Evolutionary conservation across 2,329 filamentous ascomycete genomes (phyloP).

Genomic region (Blastomyces emzantsi): DNA sequence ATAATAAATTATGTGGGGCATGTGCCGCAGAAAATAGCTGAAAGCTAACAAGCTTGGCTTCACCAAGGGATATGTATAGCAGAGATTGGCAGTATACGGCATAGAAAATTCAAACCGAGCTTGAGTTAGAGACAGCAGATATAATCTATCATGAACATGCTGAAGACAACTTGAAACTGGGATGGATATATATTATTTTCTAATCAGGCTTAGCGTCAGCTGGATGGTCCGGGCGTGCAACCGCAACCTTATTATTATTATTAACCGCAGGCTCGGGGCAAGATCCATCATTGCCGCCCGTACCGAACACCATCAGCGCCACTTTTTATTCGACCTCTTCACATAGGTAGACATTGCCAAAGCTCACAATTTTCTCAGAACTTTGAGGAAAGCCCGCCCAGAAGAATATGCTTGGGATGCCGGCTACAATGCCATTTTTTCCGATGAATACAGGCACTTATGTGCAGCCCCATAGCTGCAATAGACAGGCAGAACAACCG

Average conservation of each 20-base stretch:
- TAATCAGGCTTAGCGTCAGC: not conserved
- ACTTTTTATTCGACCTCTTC: not conserved
- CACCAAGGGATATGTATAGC: not conserved
- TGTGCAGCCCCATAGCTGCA: constrained; percentile 11
- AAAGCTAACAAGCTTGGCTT: not conserved
- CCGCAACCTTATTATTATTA: not conserved
- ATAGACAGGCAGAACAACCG: constrained; percentile 10
- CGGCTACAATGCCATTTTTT: constrained; percentile 29
- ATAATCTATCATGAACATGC: not conserved
- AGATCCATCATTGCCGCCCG: too few species aligned
- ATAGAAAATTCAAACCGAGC: not conserved
- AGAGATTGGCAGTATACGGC: not conserved
- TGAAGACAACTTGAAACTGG: not conserved
- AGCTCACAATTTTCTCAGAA: not conserved
- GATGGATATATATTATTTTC: not conserved
- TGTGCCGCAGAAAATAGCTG: not conserved
- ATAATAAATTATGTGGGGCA: not conserved
- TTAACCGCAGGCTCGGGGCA: too few species aligned
- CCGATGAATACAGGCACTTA: constrained; percentile 27
- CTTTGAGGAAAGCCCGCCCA: not conserved
- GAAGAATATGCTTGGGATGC: not conserved
- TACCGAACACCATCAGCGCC: not conserved
- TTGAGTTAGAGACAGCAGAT: not conserved
- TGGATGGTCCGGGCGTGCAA: not conserved
- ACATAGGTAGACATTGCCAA: not conserved